These are phyloP conservation scores for Didymella lethalis DNA, from an alignment of 2,329 filamentous ascomycete species.

Conservation along the genomic window DNA sequence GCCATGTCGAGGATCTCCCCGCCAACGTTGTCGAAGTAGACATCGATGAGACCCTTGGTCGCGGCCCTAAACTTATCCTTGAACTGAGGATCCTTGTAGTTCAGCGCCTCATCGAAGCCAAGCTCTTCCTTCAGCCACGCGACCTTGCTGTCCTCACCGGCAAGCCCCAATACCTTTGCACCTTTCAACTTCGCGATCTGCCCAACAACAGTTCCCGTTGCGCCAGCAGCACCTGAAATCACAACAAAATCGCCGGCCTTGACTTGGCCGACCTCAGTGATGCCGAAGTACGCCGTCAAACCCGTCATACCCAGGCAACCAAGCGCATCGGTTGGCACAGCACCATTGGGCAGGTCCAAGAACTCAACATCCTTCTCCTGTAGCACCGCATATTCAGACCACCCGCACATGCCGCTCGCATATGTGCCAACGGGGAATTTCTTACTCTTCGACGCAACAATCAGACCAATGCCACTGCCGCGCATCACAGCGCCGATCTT, in stretches of 20 bases:
- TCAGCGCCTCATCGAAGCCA: constrained; percentile 63
- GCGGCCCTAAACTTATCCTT: constrained; percentile 56
- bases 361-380: constrained; percentile 59
- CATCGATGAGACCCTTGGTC: constrained; percentile 60
- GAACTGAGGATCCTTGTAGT: constrained; percentile 63
- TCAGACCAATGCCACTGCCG: constrained; percentile 65
- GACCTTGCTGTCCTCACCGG: constrained; percentile 63
- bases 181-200: constrained; percentile 80
- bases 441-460: constrained; percentile 66
- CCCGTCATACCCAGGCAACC: constrained; percentile 68
- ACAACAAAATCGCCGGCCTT: constrained; percentile 77
- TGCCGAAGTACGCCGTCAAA: constrained; percentile 78
- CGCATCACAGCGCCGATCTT: constrained; percentile 74
- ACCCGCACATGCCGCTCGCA: constrained; percentile 64
- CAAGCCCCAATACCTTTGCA: constrained; percentile 60
- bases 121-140: constrained; percentile 62
- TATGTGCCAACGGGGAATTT: constrained; percentile 66
- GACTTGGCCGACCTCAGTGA: constrained; percentile 72
- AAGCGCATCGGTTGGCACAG: constrained; percentile 64
- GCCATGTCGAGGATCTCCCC: constrained; percentile 59
- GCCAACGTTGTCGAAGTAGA: constrained; percentile 62
- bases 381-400: constrained; percentile 71
- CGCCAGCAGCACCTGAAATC: constrained; percentile 78
- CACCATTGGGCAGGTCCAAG: constrained; percentile 56
- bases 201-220: constrained; percentile 77